These are phyloP conservation scores for Stagonosporopsis vannaccii DNA, from an alignment of 2,329 filamentous ascomycete genomes.

Conservation along the genomic window DNA sequence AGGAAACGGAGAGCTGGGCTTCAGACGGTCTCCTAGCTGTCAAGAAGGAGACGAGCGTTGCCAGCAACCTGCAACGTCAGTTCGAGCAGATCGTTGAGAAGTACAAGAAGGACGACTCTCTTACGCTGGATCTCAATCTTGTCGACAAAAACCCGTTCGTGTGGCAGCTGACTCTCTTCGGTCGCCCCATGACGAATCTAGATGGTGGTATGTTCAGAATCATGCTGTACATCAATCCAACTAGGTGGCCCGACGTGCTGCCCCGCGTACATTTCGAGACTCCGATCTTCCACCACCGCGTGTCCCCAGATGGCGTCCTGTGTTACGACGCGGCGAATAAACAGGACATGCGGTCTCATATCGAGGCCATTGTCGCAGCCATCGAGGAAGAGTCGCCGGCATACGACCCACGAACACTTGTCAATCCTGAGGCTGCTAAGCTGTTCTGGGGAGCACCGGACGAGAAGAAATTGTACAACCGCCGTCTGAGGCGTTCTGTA, in stretches of 20 bases:
- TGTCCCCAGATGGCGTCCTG: conserved; percentile 79
- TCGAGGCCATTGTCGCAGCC: conserved; percentile 80
- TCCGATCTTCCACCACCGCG: conserved; percentile 84
- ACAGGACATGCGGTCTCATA: conserved; percentile 82
- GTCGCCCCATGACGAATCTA: conserved; percentile 88
- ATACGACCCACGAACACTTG: conserved; percentile 87
- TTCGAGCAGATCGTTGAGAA: conserved; percentile 81
- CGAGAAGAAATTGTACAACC: conserved; percentile 84
- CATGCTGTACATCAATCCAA: conserved; percentile 77
- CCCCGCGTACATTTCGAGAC: conserved; percentile 84
- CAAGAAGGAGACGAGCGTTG: conserved; percentile 73
- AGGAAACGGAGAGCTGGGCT: conserved; percentile 77
- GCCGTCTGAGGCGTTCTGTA: conserved; percentile 79
- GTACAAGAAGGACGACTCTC: conserved; percentile 73
- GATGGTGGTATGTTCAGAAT: conserved; percentile 88
- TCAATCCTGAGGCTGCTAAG: conserved; percentile 84
- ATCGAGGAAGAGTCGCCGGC: conserved; percentile 88
- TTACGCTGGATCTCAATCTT: conserved; percentile 77
- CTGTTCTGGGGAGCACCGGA: conserved; percentile 84
- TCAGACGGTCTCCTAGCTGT: conserved; percentile 69
- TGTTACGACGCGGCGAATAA: conserved; percentile 75
- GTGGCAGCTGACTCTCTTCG: conserved; percentile 89
- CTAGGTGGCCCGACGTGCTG: conserved; percentile 83
- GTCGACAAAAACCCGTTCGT: conserved; percentile 86
- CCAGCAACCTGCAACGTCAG: conserved; percentile 82